Base-by-base conservation (phyloP, 345 rosid species). In the Combretum micranthum region DNA sequence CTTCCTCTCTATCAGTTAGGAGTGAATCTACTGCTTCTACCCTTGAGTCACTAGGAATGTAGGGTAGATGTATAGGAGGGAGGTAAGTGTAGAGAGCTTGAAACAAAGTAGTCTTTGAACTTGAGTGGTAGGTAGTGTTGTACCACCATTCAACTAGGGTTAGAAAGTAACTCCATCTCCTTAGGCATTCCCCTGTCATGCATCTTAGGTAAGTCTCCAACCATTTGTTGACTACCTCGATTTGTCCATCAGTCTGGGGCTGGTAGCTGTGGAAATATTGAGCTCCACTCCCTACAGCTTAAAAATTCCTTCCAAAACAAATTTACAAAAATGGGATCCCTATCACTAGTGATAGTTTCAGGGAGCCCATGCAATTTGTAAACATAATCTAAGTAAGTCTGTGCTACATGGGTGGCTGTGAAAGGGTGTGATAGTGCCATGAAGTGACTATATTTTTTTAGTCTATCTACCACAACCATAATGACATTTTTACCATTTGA, bases 171-270 rank as follows among this genome's bases (percentile, higher is more conserved):
- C n/a, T n/a, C n/a, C n/a, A n/a, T n/a, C n/a, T n/a, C n/a, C n/a
- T n/a, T n/a, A n/a, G n/a, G n/a, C n/a, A n/a, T n/a, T n/a, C n/a
- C n/a, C n/a, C n/a, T n/a, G n/a, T n/a, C n/a, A n/a, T n/a, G n/a
- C n/a, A n/a, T n/a, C n/a, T 16, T 20, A 63, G 26, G n/a, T 63
- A 63, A 2, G 46, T 21, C 45, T 63, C 60, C 47, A 63, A 15
- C 45, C 67, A 45, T 15, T 53, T n/a, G 19, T 51, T 61, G 1
- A 61, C 42, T 5, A 51, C 57, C 13, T 51, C 42, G 10, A 42
- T 52, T 14, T 57, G 50, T 9, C 61, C 50, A 57, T 57, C 39
- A 0, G 32, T 17, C 9, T 57, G 32, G 65, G 50, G 12, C 52
- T 57, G 17, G 17, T 42, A 12, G 39, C 39, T 32, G 10, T 5